These are phyloP conservation scores for Cordyceps cicadae DNA, from an alignment of 2,329 filamentous ascomycete genomes.

Conservation along the genomic window DNA sequence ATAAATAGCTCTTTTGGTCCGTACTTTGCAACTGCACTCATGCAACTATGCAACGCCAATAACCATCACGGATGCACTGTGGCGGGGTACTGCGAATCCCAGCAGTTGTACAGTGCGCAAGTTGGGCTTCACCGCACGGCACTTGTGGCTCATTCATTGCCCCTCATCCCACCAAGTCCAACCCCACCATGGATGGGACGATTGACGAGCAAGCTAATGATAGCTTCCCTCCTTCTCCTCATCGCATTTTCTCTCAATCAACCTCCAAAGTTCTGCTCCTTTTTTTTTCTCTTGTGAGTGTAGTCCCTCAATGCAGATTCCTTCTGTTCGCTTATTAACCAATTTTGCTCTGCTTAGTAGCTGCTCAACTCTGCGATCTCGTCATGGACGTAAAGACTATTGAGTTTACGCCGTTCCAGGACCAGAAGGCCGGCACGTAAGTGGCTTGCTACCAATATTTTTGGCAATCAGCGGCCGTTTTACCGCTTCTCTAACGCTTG, in stretches of 20 bases:
- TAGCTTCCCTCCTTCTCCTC: conserved; percentile 4
- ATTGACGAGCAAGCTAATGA: conserved; percentile 9
- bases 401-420: conserved; percentile 74
- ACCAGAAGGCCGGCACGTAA: conserved; percentile 99
- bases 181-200: conserved; percentile 11
- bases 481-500: conserved; percentile 3
- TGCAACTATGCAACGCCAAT: conserved; percentile 1
- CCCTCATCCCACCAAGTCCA: conserved; percentile 4
- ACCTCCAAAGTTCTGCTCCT: conserved; percentile 11
- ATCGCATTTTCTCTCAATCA: conserved; percentile 16
- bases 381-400: conserved; percentile 70
- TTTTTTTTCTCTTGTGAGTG: neutral
- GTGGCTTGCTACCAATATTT: conserved; percentile 34
- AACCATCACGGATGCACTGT: conserved; percentile 5
- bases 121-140: conserved; percentile 4
- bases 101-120: conserved; percentile 6
- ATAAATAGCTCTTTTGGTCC: neutral
- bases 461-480: neutral
- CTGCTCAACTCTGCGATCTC: conserved; percentile 16
- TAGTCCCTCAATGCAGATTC: neutral
- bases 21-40: neutral
- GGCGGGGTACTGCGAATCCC: neutral
- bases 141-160: neutral
- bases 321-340: neutral
- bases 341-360: neutral